Evolutionary conservation across 2,329 filamentous ascomycete species (phyloP), one percentile per base, ranked within the genome.

Genomic region (Cladosporium sp.): DNA sequence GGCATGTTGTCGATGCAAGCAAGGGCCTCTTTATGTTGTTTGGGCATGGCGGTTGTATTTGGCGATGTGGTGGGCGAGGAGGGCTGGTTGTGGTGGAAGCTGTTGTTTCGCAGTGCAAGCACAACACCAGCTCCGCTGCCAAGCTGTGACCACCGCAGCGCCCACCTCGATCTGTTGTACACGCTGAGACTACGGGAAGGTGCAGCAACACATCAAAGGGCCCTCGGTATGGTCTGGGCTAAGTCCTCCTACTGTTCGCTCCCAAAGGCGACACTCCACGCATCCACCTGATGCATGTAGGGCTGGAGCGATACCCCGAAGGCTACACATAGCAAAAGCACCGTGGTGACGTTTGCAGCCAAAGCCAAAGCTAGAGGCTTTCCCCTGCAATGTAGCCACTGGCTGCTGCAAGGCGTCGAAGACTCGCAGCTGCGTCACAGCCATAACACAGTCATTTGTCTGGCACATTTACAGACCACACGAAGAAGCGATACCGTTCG

Each of bases 151-250:
- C 26, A 37, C 26, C 26, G 6, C 26, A 21, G n/a, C 21, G 56
- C 33, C 26, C 21, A 18, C 35, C 5, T 14, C 14, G 23, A 18
- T 46, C 35, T 21, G 14, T 11, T 59, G 16, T 40, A 18, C 21
- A 46, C 26, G 23, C 33, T n/a, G 21, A 10, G n/a, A 26, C 12
- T 12, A 16, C 56, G 56, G 56, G 35, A 59, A 29, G 56, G 35
- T 23, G 28, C 23, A 59, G 40, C 12, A 28, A 59, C 26, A 46
- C 56, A 23, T 40, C 33, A 16, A 14, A 0, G 35, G 56, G 16
- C 56, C 56, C 11, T 59, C 56, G 56, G 56, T 59, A 59, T 59
- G 56, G 26, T 59, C 56, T 26, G 56, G 16, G 26, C 35, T 37
- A 31, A 16, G 37, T 29, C 56, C 56, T 59, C 56, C 23, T 46